These are phyloP conservation scores for Lodderomyces metapsilosis DNA, from an alignment of 1,139 yeast species.

Conservation along the genomic window DNA sequence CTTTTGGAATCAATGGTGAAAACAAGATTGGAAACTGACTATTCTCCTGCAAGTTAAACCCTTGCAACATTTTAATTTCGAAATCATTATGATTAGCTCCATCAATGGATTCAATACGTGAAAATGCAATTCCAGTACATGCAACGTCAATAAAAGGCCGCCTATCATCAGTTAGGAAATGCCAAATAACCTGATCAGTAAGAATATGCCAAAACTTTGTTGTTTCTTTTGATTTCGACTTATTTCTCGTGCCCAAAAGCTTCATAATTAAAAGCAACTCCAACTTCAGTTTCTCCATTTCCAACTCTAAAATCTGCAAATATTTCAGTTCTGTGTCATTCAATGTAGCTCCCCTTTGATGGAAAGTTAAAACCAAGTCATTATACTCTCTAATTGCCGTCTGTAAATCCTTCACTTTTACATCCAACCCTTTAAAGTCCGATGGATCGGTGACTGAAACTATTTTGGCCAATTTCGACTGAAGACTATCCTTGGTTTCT, in stretches of 20 bases:
- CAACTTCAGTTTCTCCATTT: constrained; percentile 52
- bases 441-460: constrained; percentile 67
- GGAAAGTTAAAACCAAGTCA: constrained; percentile 47
- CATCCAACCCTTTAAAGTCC: constrained; percentile 56
- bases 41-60: constrained; percentile 61
- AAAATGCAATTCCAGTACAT: constrained; percentile 60
- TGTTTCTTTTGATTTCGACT: constrained; percentile 27
- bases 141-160: constrained; percentile 73
- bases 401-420: constrained; percentile 56
- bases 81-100: constrained; percentile 63
- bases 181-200: constrained; percentile 69
- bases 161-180: constrained; percentile 59
- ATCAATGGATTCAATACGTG: constrained; percentile 52
- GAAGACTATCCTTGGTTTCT: constrained; percentile 54
- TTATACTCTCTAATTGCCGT: constrained; percentile 45
- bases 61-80: constrained; percentile 63
- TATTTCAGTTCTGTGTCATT: constrained; percentile 25
- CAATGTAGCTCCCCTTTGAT: constrained; percentile 26
- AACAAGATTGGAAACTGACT: constrained; percentile 72
- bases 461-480: constrained; percentile 63
- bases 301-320: constrained; percentile 49
- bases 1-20: constrained; percentile 44
- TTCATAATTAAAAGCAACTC: constrained; percentile 67
- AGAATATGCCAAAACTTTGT: constrained; percentile 36
- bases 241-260: constrained; percentile 50